A percentile compares a stretch with the other conserved stretches of the same genome.
Conservation (phyloP, 495 filamentous ascomycete species). For the Geopyxis carbonaria region DNA sequence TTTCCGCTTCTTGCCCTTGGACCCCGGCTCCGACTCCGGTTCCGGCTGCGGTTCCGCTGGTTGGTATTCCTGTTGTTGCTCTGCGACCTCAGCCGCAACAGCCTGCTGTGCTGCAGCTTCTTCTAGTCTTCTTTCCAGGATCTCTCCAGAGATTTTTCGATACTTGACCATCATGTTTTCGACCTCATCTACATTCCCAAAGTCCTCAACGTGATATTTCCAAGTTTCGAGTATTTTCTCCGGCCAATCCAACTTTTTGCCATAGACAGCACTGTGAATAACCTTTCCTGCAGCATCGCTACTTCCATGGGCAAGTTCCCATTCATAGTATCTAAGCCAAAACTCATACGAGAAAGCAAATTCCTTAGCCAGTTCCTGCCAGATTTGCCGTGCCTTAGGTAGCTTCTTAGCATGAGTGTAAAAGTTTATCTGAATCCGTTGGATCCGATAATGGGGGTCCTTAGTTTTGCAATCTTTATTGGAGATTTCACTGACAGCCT, state of each 20-base stretch:
- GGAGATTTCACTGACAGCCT: constrained; percentile 17
- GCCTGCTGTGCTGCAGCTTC: constrained; percentile 10
- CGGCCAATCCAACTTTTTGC: constrained; percentile 62
- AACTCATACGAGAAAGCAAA: constrained; percentile 71
- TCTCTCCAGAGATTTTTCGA: constrained; percentile 13
- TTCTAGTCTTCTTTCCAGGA: constrained; percentile 13
- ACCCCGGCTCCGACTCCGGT: constrained; percentile 7
- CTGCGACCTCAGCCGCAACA: constrained; percentile 1
- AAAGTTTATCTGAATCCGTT: constrained; percentile 79
- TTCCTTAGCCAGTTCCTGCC: constrained; percentile 48
- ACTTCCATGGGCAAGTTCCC: constrained; percentile 44
- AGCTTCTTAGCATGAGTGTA: constrained; percentile 31
- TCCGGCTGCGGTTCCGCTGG: constrained; percentile 2
- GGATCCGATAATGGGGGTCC: constrained; percentile 71
- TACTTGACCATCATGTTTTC: constrained; percentile 19
- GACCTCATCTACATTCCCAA: constrained; percentile 27
- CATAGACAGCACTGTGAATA: constrained; percentile 50
- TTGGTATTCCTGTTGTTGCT: constrained; percentile 9
- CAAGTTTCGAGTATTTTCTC: constrained; percentile 75
- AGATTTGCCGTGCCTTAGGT: constrained; percentile 50
- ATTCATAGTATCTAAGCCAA: constrained; percentile 78
- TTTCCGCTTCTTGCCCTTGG: constrained; percentile 17
- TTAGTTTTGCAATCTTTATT: constrained; percentile 22
- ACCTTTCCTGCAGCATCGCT: constrained; percentile 31
- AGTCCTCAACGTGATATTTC: constrained; percentile 49